These are phyloP conservation scores for Viridothelium virens DNA, from an alignment of 495 filamentous ascomycete species.

Conservation along the genomic window DNA sequence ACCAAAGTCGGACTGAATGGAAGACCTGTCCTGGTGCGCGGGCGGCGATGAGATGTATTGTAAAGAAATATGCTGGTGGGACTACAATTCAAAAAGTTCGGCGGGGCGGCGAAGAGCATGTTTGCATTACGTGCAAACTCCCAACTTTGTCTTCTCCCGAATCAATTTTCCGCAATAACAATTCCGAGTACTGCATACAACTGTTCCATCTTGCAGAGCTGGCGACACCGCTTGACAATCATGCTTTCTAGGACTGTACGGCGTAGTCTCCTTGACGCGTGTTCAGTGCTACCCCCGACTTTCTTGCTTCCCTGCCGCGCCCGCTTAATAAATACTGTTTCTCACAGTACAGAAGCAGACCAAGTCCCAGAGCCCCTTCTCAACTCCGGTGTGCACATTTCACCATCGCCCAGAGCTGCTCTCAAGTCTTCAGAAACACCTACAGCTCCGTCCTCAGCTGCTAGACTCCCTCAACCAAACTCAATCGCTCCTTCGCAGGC, in stretches of 20 bases:
- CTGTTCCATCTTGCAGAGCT: not conserved
- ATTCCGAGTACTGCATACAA: too few relatives aligned
- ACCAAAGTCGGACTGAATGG: not conserved
- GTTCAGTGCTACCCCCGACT: slow-evolving; percentile 30
- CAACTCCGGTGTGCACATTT: slow-evolving; percentile 21
- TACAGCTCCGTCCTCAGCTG: slow-evolving; percentile 23
- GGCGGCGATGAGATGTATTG: too few relatives aligned
- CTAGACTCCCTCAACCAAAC: slow-evolving; percentile 25
- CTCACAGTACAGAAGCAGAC: slow-evolving; percentile 28
- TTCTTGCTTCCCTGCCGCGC: slow-evolving; percentile 36
- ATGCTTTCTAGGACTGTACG: slow-evolving; percentile 24
- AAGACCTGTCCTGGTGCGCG: too few relatives aligned
- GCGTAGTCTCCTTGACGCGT: slow-evolving; percentile 29
- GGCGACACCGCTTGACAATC: not conserved
- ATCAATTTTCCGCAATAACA: too few relatives aligned
- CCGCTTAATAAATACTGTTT: slow-evolving; percentile 32
- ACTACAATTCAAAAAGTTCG: not conserved
- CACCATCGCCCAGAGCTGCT: slow-evolving; percentile 12
- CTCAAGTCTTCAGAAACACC: slow-evolving; percentile 10
- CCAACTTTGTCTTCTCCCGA: not conserved
- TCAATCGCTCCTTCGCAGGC: slow-evolving; percentile 31
- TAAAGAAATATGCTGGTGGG: too few relatives aligned
- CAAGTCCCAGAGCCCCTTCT: slow-evolving; percentile 29
- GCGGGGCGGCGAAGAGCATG: not conserved
- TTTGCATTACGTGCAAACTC: not conserved